Percentiles rank a stretch among this genome's conserved stretches.
These are phyloP conservation scores for Zostera marina DNA, from an alignment of 116 monocot genomes.

Conservation along the genomic window DNA sequence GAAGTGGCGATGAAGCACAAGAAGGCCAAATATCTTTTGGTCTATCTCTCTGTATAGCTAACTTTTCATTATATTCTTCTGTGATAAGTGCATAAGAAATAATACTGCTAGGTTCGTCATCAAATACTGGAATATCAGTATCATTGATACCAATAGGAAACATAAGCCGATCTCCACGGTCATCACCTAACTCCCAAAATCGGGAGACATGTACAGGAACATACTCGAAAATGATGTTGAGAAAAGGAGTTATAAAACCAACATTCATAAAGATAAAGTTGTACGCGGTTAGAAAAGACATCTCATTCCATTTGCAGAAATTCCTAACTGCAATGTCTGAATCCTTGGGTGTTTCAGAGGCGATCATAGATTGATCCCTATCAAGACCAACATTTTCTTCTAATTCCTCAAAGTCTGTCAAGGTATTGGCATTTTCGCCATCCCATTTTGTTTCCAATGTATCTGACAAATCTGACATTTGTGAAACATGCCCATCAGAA, in stretches of 20 bases:
- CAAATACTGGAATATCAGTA: constrained; percentile 62
- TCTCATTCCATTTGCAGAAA: constrained; percentile 26
- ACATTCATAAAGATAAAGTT: constrained; percentile 40
- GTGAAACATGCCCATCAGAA: constrained; percentile 64
- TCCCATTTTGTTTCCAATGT: constrained; percentile 77
- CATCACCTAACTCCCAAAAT: constrained; percentile 36
- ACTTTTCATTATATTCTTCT: constrained; percentile 43
- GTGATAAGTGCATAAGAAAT: constrained; percentile 70
- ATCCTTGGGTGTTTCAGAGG: constrained; percentile 11
- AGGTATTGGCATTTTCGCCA: constrained; percentile 33
- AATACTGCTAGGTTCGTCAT: constrained; percentile 89
- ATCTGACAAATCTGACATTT: constrained; percentile 33
- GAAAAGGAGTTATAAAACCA: constrained; percentile 10
- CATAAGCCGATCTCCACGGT: constrained; percentile 36
- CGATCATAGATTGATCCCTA: constrained; percentile 14
- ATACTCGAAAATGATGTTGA: constrained; percentile 34
- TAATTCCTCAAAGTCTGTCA: constrained; percentile 14
- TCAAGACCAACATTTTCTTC: constrained; percentile 22
- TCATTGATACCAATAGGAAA: constrained; percentile 61
- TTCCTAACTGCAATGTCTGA: constrained; percentile 26
- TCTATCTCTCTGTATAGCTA: constrained; percentile 44
- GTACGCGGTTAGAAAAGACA: constrained; percentile 40
- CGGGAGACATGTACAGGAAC: constrained; percentile 39
- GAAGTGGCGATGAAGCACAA: constrained; percentile 10
- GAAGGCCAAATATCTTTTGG: constrained; percentile 26